phyloP scores from a whole-genome alignment of 768 basidiomycete species.

The Cystobasidium onofrii region DNA sequence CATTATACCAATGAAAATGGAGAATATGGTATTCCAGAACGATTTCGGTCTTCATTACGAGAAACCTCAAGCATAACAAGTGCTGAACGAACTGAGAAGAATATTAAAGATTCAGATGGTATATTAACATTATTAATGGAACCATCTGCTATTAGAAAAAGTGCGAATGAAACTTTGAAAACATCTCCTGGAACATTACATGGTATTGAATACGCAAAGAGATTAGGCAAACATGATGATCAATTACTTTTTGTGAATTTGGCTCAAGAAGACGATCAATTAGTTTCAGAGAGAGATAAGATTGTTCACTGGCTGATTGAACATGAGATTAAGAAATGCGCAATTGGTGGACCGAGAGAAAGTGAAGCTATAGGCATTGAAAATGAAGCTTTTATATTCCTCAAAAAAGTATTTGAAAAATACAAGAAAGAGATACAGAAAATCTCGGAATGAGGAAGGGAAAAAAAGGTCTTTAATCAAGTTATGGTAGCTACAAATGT shows the following conservation, averaged over 20 bases:
- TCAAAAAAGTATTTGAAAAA: neutral
- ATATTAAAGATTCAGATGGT: conserved; percentile 20
- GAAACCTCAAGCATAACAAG: neutral
- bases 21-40: conserved; percentile 11
- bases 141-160: neutral
- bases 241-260: conserved; percentile 15
- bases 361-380: conserved; percentile 14
- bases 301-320: neutral
- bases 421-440: neutral
- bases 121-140: conserved; percentile 9
- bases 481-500: neutral
- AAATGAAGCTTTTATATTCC: conserved; percentile 4
- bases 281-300: neutral
- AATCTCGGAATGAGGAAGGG: neutral
- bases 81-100: conserved; percentile 21
- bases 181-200: conserved; percentile 12
- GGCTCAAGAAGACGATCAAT: neutral
- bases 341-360: conserved; percentile 26
- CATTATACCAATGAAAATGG: conserved; percentile 20
- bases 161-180: neutral
- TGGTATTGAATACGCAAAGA: conserved; percentile 15
- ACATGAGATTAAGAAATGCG: neutral
- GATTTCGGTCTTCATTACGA: neutral
- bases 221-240: conserved; percentile 11
- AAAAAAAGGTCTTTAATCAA: neutral